Evolutionary conservation across 805 yeast species (phyloP).

Genomic region (Yarrowia osloensis): DNA sequence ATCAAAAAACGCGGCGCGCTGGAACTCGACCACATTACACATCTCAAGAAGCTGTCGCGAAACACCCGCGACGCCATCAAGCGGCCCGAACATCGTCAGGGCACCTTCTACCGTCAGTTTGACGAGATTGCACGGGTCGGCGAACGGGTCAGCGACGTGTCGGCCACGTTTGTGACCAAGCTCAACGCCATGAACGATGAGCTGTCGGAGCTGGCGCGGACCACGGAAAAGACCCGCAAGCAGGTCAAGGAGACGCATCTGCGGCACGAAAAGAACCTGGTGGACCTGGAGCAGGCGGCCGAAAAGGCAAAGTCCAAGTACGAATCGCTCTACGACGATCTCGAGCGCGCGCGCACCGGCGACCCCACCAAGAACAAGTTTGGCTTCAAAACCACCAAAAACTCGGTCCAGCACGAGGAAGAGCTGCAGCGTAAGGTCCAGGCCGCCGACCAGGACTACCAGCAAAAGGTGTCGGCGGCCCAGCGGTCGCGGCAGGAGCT

Average conservation of each 20-base stretch:
- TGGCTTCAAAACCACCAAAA: slow-evolving; percentile 72
- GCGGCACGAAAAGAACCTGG: slow-evolving; percentile 78
- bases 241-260: slow-evolving; percentile 76
- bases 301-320: slow-evolving; percentile 85
- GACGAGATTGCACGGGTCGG: slow-evolving; percentile 74
- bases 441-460: slow-evolving; percentile 83
- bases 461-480: slow-evolving; percentile 70
- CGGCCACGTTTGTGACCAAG: slow-evolving; percentile 74
- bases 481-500: slow-evolving; percentile 74
- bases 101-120: slow-evolving; percentile 66
- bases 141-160: slow-evolving; percentile 71
- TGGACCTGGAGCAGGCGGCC: slow-evolving; percentile 78
- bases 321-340: slow-evolving; percentile 77
- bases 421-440: slow-evolving; percentile 79
- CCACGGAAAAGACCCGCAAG: slow-evolving; percentile 74
- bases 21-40: slow-evolving; percentile 77
- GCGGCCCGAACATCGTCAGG: slow-evolving; percentile 55
- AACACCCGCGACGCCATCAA: slow-evolving; percentile 55
- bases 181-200: slow-evolving; percentile 86
- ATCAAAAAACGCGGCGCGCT: slow-evolving; percentile 73
- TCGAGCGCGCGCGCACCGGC: slow-evolving; percentile 74
- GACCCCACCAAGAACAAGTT: slow-evolving; percentile 86
- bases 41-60: slow-evolving; percentile 68
- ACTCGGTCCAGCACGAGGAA: slow-evolving; percentile 85
- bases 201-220: slow-evolving; percentile 64